Percentiles rank a stretch among this genome's conserved stretches.
These are phyloP conservation scores for Fusarium sp. DNA, from an alignment of 2,329 filamentous ascomycete genomes.

Conservation along the genomic window DNA sequence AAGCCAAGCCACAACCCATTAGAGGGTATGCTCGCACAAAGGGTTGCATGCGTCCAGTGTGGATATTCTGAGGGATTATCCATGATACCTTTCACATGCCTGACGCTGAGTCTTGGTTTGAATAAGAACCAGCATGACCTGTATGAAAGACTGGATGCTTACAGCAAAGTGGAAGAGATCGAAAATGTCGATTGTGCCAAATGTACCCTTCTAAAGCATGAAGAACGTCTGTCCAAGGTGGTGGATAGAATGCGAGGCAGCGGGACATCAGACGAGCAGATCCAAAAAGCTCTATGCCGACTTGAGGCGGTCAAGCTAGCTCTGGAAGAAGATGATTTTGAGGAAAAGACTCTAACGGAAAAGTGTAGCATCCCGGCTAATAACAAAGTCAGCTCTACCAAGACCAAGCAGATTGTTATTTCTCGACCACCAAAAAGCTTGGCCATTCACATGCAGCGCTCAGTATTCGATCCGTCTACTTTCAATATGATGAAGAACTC, in stretches of 20 bases:
- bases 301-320: constrained; percentile 76
- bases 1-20: constrained; percentile 76
- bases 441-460: constrained; percentile 90
- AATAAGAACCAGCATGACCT: constrained; percentile 74
- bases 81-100: constrained; percentile 92
- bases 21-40: constrained; percentile 88
- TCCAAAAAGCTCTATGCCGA: constrained; percentile 66
- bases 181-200: constrained; percentile 91
- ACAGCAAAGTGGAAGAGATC: constrained; percentile 86
- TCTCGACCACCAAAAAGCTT: constrained; percentile 84
- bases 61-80: constrained; percentile 89
- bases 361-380: constrained; percentile 76
- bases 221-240: constrained; percentile 62
- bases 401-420: constrained; percentile 90
- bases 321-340: constrained; percentile 83
- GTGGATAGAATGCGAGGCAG: constrained; percentile 55
- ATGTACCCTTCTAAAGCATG: constrained; percentile 79
- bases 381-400: constrained; percentile 80
- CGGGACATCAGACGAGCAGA: constrained; percentile 59
- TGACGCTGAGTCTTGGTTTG: constrained; percentile 84
- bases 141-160: constrained; percentile 83
- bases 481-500: constrained; percentile 86
- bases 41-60: constrained; percentile 87
- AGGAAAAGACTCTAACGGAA: constrained; percentile 72
- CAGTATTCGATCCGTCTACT: constrained; percentile 87